Base-by-base conservation (phyloP, 352 stramenopile genomes). In the Phytophthora uliginosa region DNA sequence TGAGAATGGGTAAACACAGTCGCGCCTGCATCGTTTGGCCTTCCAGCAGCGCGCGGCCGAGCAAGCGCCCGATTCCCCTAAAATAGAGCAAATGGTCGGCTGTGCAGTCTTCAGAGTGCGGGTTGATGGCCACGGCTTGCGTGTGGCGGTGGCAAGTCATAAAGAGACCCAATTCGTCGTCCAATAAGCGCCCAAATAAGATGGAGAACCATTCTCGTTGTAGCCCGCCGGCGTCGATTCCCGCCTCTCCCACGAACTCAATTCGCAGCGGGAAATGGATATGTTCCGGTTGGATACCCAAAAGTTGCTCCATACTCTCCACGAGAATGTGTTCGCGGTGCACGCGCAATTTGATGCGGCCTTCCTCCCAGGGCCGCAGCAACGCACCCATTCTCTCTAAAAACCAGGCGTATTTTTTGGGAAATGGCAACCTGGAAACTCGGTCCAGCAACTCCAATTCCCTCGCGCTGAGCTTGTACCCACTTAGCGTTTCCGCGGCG, bases 61-160 rank as follows among this genome's bases (percentile, higher is more conserved):
- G 65, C 28, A 96, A 73, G 2, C 89, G 76, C 2, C 89, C 89
- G 57, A 92, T 89, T 33, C 86, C 87, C 26, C 86, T 84, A 58
- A 95, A 96, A 77, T 99, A 99, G 34, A 97, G 81, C 75, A 94
- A 73, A 48, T 94, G 87, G 66, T 93, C 84, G 24, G 83, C 78
- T 13, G 85, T 92, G 40, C 83, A 90, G 58, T 91, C 84, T 71
- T 88, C 82, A 12, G 87, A 94, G 52, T 90, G 88, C 6, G 87
- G 87, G 59, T 94, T 96, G 63, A 95, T 91, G 0, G 84, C 82
- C 48, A 94, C 84, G 0, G 84, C 84, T 47, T 92, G 81, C 22
- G 90, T 90, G 54, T 91, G 81, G 50, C 85, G 78, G 60, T 93
- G 81, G 56, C 81, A 92, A 63, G 83, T 84, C 79, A 94, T 90